Percentiles rank a stretch among this genome's conserved stretches.
phyloP scores from a whole-genome alignment of 2,329 filamentous ascomycete species.

The Aspergillus proliferans region DNA sequence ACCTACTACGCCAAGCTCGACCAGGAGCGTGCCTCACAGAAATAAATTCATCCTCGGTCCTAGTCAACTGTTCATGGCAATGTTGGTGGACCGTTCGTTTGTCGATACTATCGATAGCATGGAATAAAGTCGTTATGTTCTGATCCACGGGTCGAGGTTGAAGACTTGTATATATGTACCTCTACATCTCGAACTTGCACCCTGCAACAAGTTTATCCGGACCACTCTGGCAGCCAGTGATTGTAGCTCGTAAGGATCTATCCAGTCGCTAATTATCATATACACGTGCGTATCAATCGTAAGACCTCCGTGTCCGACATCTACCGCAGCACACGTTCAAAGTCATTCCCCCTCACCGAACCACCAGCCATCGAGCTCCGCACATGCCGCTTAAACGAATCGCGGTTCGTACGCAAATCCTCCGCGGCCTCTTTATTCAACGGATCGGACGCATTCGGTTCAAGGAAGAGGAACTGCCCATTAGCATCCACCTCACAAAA shows the following conservation, averaged over 20 bases:
- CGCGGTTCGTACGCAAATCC: slow-evolving; percentile 76
- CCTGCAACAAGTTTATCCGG: too few relatives aligned
- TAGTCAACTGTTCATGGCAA: not conserved
- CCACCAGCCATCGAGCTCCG: slow-evolving; percentile 77
- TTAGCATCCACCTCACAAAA: not conserved
- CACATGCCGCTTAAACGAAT: slow-evolving; percentile 88
- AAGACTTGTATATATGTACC: too few relatives aligned
- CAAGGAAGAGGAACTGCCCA: slow-evolving; percentile 83
- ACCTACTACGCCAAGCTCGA: slow-evolving; percentile 59
- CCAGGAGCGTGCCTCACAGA: slow-evolving; percentile 48
- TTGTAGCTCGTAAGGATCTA: slow-evolving; percentile 14
- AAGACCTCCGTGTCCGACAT: not conserved
- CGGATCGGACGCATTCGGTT: slow-evolving; percentile 95
- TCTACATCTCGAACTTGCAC: too few relatives aligned
- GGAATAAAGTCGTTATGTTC: not conserved
- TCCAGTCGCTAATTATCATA: slow-evolving; percentile 30
- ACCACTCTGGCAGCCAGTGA: not conserved
- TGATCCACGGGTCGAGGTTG: not conserved
- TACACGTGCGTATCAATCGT: slow-evolving; percentile 15
- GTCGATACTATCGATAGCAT: not conserved
- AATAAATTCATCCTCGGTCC: slow-evolving; percentile 2
- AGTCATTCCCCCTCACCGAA: slow-evolving; percentile 62
- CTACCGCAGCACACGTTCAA: slow-evolving; percentile 71
- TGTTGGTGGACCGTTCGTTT: not conserved
- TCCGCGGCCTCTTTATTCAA: slow-evolving; percentile 97